Percentiles rank a stretch among this genome's conserved stretches.
phyloP scores from a whole-genome alignment of 1,139 yeast species.

The Suhomyces bolitotheri region DNA sequence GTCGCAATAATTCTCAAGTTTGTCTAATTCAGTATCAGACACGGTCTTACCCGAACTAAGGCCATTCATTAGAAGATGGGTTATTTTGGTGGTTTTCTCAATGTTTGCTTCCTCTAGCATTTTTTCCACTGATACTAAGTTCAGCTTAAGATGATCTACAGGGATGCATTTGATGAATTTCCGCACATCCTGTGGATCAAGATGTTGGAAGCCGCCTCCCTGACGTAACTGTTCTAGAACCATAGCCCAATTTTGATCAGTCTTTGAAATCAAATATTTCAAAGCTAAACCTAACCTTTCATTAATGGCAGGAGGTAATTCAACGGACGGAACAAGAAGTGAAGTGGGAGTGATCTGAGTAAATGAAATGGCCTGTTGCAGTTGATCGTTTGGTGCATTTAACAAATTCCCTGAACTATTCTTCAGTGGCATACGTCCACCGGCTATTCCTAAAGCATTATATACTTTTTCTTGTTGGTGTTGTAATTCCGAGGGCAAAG shows the following conservation, averaged over 20 bases:
- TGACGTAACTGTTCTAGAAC: conserved; percentile 47
- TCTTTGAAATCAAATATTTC: conserved; percentile 44
- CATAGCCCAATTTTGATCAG: conserved; percentile 56
- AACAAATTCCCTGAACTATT: neutral
- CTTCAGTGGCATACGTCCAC: too few species aligned
- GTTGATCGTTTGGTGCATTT: neutral
- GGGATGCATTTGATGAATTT: conserved; percentile 50
- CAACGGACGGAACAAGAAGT: conserved; percentile 19
- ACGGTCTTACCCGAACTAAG: conserved; percentile 30
- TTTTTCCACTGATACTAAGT: conserved; percentile 35
- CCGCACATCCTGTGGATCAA: conserved; percentile 40
- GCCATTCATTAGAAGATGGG: conserved; percentile 47
- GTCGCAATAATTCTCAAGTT: conserved; percentile 28
- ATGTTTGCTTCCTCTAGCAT: conserved; percentile 39
- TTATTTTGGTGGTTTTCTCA: conserved; percentile 34
- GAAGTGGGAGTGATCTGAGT: conserved; percentile 10
- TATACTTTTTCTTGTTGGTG: conserved; percentile 21
- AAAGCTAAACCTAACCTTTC: conserved; percentile 50
- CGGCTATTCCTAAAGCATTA: conserved; percentile 12
- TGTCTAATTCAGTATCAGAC: conserved; percentile 22
- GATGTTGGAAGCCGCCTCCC: conserved; percentile 42
- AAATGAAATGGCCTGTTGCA: neutral
- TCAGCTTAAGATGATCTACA: conserved; percentile 28
- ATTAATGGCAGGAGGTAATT: conserved; percentile 45
- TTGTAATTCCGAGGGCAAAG: conserved; percentile 25